Conservation (phyloP, 257 asterid genomes). For the Ajuga chamaepitys region DNA sequence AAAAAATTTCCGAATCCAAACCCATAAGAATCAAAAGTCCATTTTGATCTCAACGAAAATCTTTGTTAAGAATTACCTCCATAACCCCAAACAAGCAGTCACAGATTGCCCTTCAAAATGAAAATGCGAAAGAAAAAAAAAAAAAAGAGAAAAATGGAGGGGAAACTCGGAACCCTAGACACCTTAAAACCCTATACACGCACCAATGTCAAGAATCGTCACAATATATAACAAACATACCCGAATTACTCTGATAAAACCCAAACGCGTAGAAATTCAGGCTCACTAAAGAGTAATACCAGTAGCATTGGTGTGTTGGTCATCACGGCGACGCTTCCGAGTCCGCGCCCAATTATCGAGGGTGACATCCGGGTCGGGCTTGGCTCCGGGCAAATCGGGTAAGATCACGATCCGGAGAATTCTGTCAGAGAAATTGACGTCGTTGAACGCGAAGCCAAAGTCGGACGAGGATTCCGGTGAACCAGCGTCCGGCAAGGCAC, state of each 20-base stretch:
- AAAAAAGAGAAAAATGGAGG: not conserved
- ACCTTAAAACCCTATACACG: not conserved
- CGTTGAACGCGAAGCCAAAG: slow-evolving; percentile 68
- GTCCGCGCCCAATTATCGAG: slow-evolving; percentile 55
- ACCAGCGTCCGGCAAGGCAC: slow-evolving; percentile 16
- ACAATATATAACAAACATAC: not conserved
- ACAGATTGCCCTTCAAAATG: not conserved
- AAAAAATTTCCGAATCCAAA: no score
- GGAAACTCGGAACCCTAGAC: not conserved
- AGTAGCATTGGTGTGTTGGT: slow-evolving; percentile 27
- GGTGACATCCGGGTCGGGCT: slow-evolving; percentile 35
- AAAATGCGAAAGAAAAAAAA: not conserved
- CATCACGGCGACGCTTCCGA: slow-evolving; percentile 77
- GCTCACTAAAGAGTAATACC: slow-evolving; percentile 29
- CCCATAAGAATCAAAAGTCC: not conserved
- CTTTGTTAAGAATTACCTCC: not conserved
- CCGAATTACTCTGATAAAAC: not conserved
- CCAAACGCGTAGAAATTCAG: not conserved
- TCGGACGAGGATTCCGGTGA: slow-evolving; percentile 33
- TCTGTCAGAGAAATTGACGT: slow-evolving; percentile 73
- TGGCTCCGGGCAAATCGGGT: slow-evolving; percentile 34
- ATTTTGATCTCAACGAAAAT: not conserved
- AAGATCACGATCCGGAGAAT: slow-evolving; percentile 54
- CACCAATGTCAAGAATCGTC: not conserved
- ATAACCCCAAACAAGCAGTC: no score